These are phyloP conservation scores for Sporothrix protearum DNA, from an alignment of 2,329 filamentous ascomycete species.

Conservation along the genomic window DNA sequence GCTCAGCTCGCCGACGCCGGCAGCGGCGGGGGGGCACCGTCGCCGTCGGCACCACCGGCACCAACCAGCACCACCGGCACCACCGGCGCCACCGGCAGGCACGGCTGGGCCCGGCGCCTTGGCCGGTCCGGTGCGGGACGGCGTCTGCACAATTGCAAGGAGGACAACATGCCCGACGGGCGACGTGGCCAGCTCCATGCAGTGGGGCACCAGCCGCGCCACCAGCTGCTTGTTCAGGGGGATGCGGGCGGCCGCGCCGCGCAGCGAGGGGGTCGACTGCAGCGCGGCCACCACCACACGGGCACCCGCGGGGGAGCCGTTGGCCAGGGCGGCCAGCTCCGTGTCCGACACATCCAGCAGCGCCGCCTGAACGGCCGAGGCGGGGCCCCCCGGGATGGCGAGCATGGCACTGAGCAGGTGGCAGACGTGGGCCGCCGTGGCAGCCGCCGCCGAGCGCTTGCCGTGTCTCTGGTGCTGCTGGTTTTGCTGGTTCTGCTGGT, in stretches of 20 bases:
- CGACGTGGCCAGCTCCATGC: slow-evolving; percentile 46
- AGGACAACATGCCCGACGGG: slow-evolving; percentile 52
- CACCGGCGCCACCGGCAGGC: background rate
- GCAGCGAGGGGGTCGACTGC: slow-evolving; percentile 42
- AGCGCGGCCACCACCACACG: slow-evolving; percentile 51
- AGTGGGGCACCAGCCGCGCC: slow-evolving; percentile 45
- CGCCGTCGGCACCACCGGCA: too few species aligned
- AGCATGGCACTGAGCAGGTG: slow-evolving; percentile 79
- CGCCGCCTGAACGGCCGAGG: slow-evolving; percentile 69
- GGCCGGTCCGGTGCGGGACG: slow-evolving; percentile 38
- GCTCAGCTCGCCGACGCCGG: slow-evolving; percentile 38
- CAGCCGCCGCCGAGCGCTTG: slow-evolving; percentile 43
- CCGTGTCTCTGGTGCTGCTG: slow-evolving; percentile 25
- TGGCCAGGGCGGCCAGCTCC: slow-evolving; percentile 62
- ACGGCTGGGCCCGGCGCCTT: background rate
- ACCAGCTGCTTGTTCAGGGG: slow-evolving; percentile 55
- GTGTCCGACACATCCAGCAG: slow-evolving; percentile 57
- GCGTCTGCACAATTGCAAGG: slow-evolving; percentile 47
- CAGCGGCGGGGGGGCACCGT: slow-evolving; percentile 25
- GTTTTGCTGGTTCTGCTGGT: too few species aligned
- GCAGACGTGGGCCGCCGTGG: slow-evolving; percentile 66
- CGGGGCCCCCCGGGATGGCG: slow-evolving; percentile 63
- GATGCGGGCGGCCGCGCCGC: slow-evolving; percentile 15
- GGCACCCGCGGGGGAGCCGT: slow-evolving; percentile 47
- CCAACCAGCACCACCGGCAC: too few species aligned